Percentiles rank a stretch among this genome's conserved stretches.
These are phyloP conservation scores for Cyclotella sp. DNA, from an alignment of 108 stramenopile genomes.

Conservation along the genomic window DNA sequence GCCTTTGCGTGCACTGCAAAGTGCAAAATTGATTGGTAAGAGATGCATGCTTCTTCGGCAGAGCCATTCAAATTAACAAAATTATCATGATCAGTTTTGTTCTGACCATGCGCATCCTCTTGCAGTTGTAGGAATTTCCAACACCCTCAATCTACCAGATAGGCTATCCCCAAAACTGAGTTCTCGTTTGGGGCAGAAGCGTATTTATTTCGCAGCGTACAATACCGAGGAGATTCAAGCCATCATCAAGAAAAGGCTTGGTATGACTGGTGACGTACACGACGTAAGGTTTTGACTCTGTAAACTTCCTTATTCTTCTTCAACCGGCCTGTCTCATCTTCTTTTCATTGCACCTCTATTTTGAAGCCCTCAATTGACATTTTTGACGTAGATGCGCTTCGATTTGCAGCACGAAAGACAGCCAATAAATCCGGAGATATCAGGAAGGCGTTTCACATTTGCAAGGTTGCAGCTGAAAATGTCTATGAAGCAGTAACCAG, in stretches of 20 bases:
- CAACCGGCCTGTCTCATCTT: neutral
- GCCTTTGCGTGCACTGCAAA: constrained; percentile 64
- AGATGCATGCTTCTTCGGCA: neutral
- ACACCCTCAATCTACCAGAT: constrained; percentile 97
- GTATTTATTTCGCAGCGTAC: constrained; percentile 73
- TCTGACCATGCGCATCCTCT: constrained; percentile 56
- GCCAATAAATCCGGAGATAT: constrained; percentile 91
- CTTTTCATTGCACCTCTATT: constrained; percentile 3
- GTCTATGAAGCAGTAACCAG: constrained; percentile 52
- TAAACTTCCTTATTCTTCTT: neutral
- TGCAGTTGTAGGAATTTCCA: constrained; percentile 94
- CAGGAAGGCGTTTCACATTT: constrained; percentile 92
- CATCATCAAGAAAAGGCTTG: constrained; percentile 75
- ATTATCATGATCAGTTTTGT: neutral
- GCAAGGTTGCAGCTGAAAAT: constrained; percentile 84
- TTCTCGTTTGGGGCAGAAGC: constrained; percentile 75
- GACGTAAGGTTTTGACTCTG: constrained; percentile 16
- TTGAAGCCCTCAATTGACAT: constrained; percentile 29
- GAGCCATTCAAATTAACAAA: no score
- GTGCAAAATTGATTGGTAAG: constrained; percentile 11
- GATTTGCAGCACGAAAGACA: constrained; percentile 91
- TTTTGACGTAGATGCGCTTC: constrained; percentile 81
- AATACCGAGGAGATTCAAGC: constrained; percentile 53
- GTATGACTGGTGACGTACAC: constrained; percentile 20
- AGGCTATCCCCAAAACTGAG: constrained; percentile 81